Base-by-base conservation (phyloP, 768 basidiomycete genomes). In the Russula sp. region DNA sequence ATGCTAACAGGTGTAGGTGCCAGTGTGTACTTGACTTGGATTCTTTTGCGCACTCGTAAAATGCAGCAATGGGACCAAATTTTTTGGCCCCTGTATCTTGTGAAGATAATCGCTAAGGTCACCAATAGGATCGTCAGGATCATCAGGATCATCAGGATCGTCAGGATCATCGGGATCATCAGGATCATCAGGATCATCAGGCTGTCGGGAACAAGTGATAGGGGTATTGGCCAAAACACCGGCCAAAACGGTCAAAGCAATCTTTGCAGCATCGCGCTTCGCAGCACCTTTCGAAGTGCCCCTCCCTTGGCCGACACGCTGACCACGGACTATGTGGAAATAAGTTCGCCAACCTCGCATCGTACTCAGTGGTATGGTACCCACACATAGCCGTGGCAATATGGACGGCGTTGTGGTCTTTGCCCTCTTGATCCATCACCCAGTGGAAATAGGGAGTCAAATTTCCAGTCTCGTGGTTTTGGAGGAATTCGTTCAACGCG, bases 31-130 rank as follows among this genome's bases (percentile, higher is more conserved):
- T 27, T 27, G 27, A 9, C 11, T 11, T 27, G 11, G 2, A 22
- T 22, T 22, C 2, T 1, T 3, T 42, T 59, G 37, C 16, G 18
- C 5, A 11, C 1, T 54, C 4, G 14, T n/a, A 20, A 49, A 59
- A 1, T 0, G 27, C 48, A 63, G 22, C 11, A 48, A 0, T 4
- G 27, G 27, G 27, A 27, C 27, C 27, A 27, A 27, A 27, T 27
- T 27, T 3, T 3, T 27, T 27, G 27, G 27, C 9, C 13, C 13
- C 10, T 18, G 34, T 0, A 42, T 3, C 22, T 13, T 34, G 32
- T 55, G 57, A 27, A 63, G 53, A 20, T 14, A 55, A 6, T 59
- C 55, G 52, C 51, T 59, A 14, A 63, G 52, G 0, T 54, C 57
- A 6, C 44, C 51, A 16, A 59, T 20, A 20, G 45, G 45, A 16